Conservation (phyloP, 1,139 yeast species). For the Magnusiomyces clavatus region DNA sequence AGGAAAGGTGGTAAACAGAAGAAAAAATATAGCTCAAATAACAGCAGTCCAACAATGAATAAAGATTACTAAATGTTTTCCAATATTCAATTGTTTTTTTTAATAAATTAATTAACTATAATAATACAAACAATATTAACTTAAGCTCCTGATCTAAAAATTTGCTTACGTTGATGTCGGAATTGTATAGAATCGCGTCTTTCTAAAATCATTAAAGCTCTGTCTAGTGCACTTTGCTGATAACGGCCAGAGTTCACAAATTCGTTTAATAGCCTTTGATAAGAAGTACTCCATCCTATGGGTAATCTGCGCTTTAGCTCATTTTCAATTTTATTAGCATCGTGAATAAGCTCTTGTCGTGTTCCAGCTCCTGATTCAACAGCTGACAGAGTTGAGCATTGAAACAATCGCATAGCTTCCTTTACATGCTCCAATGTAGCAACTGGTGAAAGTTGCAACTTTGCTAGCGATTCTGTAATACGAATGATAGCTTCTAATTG, state of each 20-base stretch:
- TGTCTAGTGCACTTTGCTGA: constrained; percentile 63
- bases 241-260: constrained; percentile 48
- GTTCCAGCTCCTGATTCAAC: constrained; percentile 71
- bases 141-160: constrained; percentile 66
- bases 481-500: constrained; percentile 96
- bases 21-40: too few species aligned
- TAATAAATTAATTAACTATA: constrained; percentile 3
- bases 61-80: too few species aligned
- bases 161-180: constrained; percentile 81
- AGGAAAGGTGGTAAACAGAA: too few species aligned
- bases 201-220: constrained; percentile 74
- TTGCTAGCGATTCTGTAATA: constrained; percentile 91
- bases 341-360: constrained; percentile 49
- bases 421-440: constrained; percentile 89
- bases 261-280: constrained; percentile 74
- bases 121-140: constrained; percentile 30
- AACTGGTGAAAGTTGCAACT: constrained; percentile 70
- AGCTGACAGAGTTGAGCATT: constrained; percentile 97
- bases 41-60: too few species aligned
- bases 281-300: constrained; percentile 93
- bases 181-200: constrained; percentile 80
- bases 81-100: background rate
- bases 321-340: constrained; percentile 71
- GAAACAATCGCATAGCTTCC: constrained; percentile 89
- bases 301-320: constrained; percentile 88